A percentile compares a stretch with the other conserved stretches of the same genome.
Conservation (phyloP, 371 early-diverging fungal genomes). For the Chytridium lagenaria region DNA sequence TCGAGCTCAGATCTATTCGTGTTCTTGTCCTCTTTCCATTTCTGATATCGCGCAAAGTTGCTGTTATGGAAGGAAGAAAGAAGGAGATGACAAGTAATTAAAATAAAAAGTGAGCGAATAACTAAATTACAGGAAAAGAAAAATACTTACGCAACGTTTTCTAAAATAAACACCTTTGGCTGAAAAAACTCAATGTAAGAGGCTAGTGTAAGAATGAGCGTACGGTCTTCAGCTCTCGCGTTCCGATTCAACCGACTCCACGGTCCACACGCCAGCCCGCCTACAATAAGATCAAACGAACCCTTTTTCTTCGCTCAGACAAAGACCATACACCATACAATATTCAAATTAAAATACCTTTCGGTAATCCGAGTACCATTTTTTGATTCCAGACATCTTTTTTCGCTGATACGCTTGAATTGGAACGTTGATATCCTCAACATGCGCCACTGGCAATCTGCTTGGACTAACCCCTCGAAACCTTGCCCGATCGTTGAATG, state of each 20-base stretch:
- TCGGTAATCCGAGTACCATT: background rate
- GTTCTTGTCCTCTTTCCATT: background rate
- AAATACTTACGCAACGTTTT: slow-evolving; percentile 14
- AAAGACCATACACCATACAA: background rate
- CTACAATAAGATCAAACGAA: slow-evolving; percentile 2
- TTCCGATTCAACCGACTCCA: background rate
- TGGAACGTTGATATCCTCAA: background rate
- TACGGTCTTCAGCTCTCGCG: background rate
- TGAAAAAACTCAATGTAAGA: slow-evolving; percentile 6
- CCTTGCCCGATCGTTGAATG: background rate
- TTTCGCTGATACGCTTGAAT: background rate
- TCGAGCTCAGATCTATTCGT: slow-evolving; percentile 5
- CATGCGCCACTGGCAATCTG: background rate
- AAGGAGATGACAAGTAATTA: background rate
- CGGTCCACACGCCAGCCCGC: background rate
- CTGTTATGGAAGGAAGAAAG: background rate
- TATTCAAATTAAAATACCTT: background rate
- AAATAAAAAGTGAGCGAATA: background rate
- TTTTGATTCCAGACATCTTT: background rate
- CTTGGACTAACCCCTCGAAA: background rate
- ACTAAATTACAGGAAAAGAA: background rate
- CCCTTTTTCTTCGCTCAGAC: too few species aligned
- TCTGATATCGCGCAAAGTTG: background rate
- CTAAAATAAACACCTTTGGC: slow-evolving; percentile 10
- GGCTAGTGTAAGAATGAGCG: background rate